These are phyloP conservation scores for Exophiala lecanii-corni DNA, from an alignment of 2,329 filamentous ascomycete species.

Conservation along the genomic window DNA sequence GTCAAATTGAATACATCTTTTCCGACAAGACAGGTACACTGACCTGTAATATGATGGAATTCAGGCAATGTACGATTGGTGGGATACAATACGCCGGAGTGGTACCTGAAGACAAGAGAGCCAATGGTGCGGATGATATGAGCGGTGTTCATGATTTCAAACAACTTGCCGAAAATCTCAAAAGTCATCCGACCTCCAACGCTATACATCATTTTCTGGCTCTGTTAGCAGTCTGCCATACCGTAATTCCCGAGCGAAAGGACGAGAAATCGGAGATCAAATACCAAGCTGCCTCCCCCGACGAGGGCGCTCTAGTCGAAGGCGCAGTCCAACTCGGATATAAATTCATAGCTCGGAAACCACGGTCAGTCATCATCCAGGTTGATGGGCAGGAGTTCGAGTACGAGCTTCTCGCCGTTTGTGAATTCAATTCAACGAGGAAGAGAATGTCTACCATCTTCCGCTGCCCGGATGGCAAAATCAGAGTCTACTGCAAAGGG, in stretches of 20 bases:
- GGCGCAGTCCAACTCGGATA: constrained; percentile 84
- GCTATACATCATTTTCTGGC: constrained; percentile 79
- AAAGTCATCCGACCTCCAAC: constrained; percentile 54
- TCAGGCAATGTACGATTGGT: constrained; percentile 87
- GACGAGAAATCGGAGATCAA: constrained; percentile 82
- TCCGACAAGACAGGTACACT: constrained; percentile 96
- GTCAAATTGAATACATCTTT: constrained; percentile 98
- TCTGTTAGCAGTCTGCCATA: constrained; percentile 86
- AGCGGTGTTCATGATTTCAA: constrained; percentile 82
- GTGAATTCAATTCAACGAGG: constrained; percentile 95
- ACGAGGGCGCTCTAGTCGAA: constrained; percentile 94
- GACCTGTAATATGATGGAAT: constrained; percentile 99
- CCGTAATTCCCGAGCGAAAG: constrained; percentile 86
- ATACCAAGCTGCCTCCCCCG: constrained; percentile 95
- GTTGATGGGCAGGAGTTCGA: constrained; percentile 68
- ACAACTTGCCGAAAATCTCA: constrained; percentile 64
- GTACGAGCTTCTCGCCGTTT: constrained; percentile 92
- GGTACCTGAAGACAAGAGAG: constrained; percentile 82
- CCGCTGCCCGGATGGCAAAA: constrained; percentile 91
- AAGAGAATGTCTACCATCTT: constrained; percentile 99
- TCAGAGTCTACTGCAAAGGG: constrained; percentile 91
- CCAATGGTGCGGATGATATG: constrained; percentile 67
- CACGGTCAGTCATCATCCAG: constrained; percentile 77
- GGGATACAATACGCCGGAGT: constrained; percentile 92
- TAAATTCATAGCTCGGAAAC: constrained; percentile 84